Conservation (phyloP, 2,329 filamentous ascomycete species). For the Penicillium paneum region DNA sequence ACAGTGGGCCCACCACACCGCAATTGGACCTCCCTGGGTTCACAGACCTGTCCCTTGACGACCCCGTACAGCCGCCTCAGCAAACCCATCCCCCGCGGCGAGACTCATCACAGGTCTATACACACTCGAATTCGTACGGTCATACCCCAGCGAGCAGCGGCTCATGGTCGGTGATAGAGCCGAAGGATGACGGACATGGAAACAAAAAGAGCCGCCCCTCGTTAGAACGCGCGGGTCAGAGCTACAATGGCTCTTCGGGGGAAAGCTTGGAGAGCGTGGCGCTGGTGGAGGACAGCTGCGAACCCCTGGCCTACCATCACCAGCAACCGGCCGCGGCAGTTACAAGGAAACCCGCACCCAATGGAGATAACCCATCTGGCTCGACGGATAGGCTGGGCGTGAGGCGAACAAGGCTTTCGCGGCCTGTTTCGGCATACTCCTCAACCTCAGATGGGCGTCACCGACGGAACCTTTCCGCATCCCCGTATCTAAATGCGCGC, state of each 20-base stretch:
- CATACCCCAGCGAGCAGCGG: conserved; percentile 36
- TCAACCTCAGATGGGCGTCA: conserved; percentile 66
- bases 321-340: conserved; percentile 39
- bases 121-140: conserved; percentile 20
- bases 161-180: conserved; percentile 36
- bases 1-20: conserved; percentile 21
- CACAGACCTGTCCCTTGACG: conserved; percentile 27
- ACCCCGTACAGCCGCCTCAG: conserved; percentile 14
- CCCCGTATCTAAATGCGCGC: conserved; percentile 47
- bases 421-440: conserved; percentile 76
- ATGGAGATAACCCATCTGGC: conserved; percentile 48
- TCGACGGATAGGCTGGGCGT: conserved; percentile 63
- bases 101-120: conserved; percentile 24
- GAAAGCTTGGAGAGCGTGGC: conserved; percentile 37
- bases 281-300: conserved; percentile 38
- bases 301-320: conserved; percentile 53
- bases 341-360: conserved; percentile 28
- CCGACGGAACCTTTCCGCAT: conserved; percentile 58
- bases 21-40: conserved; percentile 27
- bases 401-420: conserved; percentile 49
- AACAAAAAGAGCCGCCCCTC: conserved; percentile 23
- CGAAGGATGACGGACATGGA: conserved; percentile 23
- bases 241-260: conserved; percentile 34
- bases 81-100: conserved; percentile 25
- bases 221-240: conserved; percentile 25